phyloP scores from a whole-genome alignment of 2,329 filamentous ascomycete genomes.

The Colletotrichum lupini region DNA sequence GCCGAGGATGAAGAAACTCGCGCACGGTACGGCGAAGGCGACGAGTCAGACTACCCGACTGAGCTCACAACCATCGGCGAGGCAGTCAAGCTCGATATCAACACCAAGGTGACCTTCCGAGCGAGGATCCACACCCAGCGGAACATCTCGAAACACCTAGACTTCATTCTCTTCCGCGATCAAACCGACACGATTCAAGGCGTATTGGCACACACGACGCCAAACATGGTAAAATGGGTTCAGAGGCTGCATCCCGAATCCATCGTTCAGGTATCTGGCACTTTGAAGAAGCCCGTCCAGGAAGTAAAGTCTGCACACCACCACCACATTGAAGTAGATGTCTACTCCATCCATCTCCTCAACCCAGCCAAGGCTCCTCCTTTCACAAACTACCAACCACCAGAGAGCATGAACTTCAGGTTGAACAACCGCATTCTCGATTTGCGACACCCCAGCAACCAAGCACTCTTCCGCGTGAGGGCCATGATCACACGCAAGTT shows the following conservation, averaged over 20 bases:
- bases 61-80: constrained; percentile 32
- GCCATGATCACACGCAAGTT: constrained; percentile 84
- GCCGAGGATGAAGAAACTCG: constrained; percentile 28
- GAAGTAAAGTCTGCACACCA: constrained; percentile 80
- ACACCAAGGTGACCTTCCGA: constrained; percentile 54
- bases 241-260: constrained; percentile 84
- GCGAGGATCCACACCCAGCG: constrained; percentile 81
- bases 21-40: constrained; percentile 21
- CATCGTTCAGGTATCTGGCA: constrained; percentile 80
- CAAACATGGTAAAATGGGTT: constrained; percentile 87
- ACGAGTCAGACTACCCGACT: constrained; percentile 22
- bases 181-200: constrained; percentile 87
- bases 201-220: constrained; percentile 68
- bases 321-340: constrained; percentile 79
- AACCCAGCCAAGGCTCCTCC: constrained; percentile 61
- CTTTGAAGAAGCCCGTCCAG: constrained; percentile 78
- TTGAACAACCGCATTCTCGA: constrained; percentile 75
- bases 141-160: constrained; percentile 82
- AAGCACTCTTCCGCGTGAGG: constrained; percentile 89
- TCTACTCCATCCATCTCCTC: constrained; percentile 66
- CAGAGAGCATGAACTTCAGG: constrained; percentile 44
- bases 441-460: constrained; percentile 85
- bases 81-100: constrained; percentile 36
- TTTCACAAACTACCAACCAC: constrained; percentile 59
- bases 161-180: constrained; percentile 88